Conservation (phyloP, 202 grass and related monocot species). For the Eragrostis tef region DNA sequence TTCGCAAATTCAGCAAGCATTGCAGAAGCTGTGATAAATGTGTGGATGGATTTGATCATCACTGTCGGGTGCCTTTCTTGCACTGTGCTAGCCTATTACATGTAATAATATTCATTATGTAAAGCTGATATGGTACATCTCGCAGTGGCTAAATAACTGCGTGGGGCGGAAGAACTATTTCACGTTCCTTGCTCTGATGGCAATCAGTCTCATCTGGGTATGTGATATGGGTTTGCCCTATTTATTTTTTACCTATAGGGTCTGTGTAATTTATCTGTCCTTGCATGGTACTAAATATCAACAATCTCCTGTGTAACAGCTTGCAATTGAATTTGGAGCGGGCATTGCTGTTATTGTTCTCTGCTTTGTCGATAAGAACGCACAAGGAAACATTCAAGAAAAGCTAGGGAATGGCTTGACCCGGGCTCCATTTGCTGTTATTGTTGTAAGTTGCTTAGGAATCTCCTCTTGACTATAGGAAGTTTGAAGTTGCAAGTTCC, state of each 20-base stretch:
- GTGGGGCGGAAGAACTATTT: constrained; percentile 96
- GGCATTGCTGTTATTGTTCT: constrained; percentile 86
- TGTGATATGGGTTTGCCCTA: constrained; percentile 41
- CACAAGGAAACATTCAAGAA: constrained; percentile 67
- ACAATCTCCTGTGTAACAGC: constrained; percentile 58
- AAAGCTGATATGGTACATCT: constrained; percentile 42
- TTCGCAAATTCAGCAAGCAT: constrained; percentile 93
- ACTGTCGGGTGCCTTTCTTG: constrained; percentile 80
- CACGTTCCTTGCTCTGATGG: constrained; percentile 90
- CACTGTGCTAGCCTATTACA: constrained; percentile 27
- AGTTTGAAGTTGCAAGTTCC: constrained; percentile 36
- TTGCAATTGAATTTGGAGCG: constrained; percentile 87
- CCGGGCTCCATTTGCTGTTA: constrained; percentile 77
- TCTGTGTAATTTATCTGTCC: constrained; percentile 38
- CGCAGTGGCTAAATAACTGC: constrained; percentile 99
- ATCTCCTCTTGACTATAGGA: constrained; percentile 15
- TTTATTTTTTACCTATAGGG: constrained; percentile 27
- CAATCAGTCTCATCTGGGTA: constrained; percentile 91
- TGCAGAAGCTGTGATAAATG: constrained; percentile 99
- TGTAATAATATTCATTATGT: constrained; percentile 15
- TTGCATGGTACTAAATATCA: constrained; percentile 42
- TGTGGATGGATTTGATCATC: constrained; percentile 99
- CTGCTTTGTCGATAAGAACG: constrained; percentile 77
- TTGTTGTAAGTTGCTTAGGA: constrained; percentile 74
- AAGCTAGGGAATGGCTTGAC: constrained; percentile 96